A percentile compares a stretch with the other conserved stretches of the same genome.
Conservation (phyloP, 2,329 filamentous ascomycete species). For the Neonectria neomacrospora region DNA sequence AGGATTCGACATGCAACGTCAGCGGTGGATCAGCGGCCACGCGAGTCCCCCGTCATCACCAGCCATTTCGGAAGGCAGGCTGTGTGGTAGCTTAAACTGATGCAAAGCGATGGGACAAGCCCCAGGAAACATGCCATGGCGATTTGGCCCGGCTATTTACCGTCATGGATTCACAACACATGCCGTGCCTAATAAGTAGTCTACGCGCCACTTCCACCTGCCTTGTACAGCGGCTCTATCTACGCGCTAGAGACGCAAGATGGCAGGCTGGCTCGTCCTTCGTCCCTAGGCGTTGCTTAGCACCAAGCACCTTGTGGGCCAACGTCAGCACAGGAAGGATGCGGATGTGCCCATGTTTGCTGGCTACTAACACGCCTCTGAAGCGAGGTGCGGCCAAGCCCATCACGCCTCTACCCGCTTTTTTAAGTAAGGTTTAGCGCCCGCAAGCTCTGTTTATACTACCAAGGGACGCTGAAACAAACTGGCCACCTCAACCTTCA, state of each 20-base stretch:
- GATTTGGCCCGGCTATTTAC: not conserved
- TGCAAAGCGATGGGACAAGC: too few relatives aligned
- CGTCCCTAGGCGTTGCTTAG: not conserved
- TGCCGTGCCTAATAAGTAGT: too few relatives aligned
- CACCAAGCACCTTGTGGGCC: constrained; percentile 13
- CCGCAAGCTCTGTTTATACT: not conserved
- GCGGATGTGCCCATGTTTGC: constrained; percentile 17
- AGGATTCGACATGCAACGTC: constrained; percentile 5
- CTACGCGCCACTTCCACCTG: not conserved
- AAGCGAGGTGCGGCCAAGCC: not conserved
- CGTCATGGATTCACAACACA: too few relatives aligned
- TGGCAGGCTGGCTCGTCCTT: not conserved
- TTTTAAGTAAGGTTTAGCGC: constrained; percentile 23
- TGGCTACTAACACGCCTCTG: constrained; percentile 11
- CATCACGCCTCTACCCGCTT: constrained; percentile 3
- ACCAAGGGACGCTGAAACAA: not conserved
- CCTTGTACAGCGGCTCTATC: not conserved
- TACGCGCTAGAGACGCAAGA: not conserved
- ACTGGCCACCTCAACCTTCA: too few relatives aligned
- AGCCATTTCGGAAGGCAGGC: too few relatives aligned
- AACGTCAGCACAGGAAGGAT: constrained; percentile 30
- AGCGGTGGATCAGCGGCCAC: not conserved
- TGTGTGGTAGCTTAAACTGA: too few relatives aligned
- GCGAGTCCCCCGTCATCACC: too few relatives aligned
- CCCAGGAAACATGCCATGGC: not conserved